Conservation (phyloP, 495 filamentous ascomycete genomes). For the Tricharina praecox region DNA sequence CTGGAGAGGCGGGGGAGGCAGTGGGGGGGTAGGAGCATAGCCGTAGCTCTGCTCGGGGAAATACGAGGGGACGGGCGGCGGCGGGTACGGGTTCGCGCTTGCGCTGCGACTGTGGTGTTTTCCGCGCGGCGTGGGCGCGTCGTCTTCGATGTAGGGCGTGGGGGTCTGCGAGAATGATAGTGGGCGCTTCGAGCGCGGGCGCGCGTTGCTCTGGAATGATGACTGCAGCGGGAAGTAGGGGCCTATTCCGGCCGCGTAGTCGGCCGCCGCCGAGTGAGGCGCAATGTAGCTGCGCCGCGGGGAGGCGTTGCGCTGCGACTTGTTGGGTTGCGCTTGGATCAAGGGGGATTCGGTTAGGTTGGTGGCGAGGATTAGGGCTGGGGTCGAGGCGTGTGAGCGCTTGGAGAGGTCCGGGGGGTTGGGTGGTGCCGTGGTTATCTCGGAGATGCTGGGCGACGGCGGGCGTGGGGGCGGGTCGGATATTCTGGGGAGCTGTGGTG, state of each 20-base stretch:
- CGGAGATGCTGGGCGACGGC: not conserved
- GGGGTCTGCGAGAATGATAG: not conserved
- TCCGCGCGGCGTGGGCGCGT: not conserved
- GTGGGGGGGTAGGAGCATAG: not conserved
- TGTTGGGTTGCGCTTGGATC: not conserved
- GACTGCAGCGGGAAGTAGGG: not conserved
- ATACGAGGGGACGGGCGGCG: not conserved
- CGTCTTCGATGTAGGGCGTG: not conserved
- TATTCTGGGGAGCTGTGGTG: not conserved
- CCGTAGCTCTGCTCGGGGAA: not conserved
- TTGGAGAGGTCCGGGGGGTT: not conserved
- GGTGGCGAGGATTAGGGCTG: too few relatives aligned
- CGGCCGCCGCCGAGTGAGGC: not conserved
- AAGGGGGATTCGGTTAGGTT: not conserved
- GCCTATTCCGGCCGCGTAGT: too few relatives aligned
- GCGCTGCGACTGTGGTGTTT: not conserved
- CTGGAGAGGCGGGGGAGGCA: constrained; percentile 1
- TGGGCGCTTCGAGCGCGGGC: not conserved
- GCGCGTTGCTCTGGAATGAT: not conserved
- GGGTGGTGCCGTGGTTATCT: not conserved
- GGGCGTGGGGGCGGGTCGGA: not conserved
- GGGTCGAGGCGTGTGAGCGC: not conserved
- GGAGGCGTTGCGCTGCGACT: not conserved
- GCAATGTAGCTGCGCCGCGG: not conserved
- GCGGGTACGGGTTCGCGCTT: not conserved